Evolutionary conservation across 2,329 filamentous ascomycete genomes (phyloP).

Genomic region (Neofusicoccum laricinum): DNA sequence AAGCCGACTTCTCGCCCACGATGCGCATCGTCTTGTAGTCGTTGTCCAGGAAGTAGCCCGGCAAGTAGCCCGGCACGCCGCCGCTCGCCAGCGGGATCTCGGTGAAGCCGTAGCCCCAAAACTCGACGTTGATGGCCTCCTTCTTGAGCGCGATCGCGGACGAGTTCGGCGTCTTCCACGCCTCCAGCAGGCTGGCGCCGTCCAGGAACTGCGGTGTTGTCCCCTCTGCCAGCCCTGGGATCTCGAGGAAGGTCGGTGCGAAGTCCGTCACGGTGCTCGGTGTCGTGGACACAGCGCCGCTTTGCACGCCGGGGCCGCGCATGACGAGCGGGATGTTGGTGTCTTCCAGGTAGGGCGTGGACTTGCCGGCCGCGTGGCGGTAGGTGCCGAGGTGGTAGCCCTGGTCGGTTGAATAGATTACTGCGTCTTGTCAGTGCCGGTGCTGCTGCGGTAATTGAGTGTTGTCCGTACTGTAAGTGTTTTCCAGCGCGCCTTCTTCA

Average conservation of each 20-base stretch:
- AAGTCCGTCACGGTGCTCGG: conserved; percentile 29
- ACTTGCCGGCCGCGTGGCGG: conserved; percentile 25
- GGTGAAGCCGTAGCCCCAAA: conserved; percentile 9
- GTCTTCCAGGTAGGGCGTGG: conserved; percentile 29
- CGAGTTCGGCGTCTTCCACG: conserved; percentile 26
- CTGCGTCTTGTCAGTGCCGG: background rate
- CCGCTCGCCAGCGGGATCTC: background rate
- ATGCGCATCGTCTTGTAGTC: conserved; percentile 23
- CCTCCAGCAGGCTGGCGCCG: conserved; percentile 27
- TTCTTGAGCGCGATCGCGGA: conserved; percentile 8
- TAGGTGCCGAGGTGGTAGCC: conserved; percentile 30
- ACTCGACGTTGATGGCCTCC: conserved; percentile 18
- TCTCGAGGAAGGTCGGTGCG: conserved; percentile 29
- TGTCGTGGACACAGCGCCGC: conserved; percentile 20
- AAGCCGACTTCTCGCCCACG: conserved; percentile 23
- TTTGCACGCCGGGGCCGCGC: conserved; percentile 26
- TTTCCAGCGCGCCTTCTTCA: conserved; percentile 24
- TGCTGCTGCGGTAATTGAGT: too few species aligned
- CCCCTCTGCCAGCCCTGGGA: conserved; percentile 22
- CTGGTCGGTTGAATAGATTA: conserved; percentile 29
- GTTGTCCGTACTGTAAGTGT: conserved; percentile 22
- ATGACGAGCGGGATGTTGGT: conserved; percentile 32
- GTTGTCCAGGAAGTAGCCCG: conserved; percentile 16
- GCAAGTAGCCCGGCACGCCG: conserved; percentile 8
- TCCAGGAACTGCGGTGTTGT: conserved; percentile 28